phyloP scores from a whole-genome alignment of 768 basidiomycete genomes.

The Fibroporia radiculosa region DNA sequence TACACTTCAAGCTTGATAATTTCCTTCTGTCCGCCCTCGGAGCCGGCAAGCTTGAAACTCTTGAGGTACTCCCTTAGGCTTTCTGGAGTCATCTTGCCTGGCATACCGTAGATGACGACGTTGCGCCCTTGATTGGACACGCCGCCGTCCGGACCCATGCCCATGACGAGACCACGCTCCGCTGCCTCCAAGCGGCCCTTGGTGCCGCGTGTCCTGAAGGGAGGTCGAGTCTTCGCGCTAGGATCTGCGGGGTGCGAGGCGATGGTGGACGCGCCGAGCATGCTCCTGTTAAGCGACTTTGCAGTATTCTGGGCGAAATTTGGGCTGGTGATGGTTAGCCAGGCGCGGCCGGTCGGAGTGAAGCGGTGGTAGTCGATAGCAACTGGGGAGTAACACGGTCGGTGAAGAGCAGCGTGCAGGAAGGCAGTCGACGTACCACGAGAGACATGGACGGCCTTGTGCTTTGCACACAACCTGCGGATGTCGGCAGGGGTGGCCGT shows the following conservation, averaged over 20 bases:
- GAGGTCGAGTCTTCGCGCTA: constrained; percentile 8
- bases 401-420: neutral
- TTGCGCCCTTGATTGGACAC: constrained; percentile 39
- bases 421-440: constrained; percentile 14
- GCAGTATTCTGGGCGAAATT: constrained; percentile 37
- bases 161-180: constrained; percentile 26
- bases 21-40: constrained; percentile 32
- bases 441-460: constrained; percentile 20
- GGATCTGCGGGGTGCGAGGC: constrained; percentile 25
- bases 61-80: constrained; percentile 34
- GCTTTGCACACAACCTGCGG: constrained; percentile 28
- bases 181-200: constrained; percentile 34
- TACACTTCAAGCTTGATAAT: constrained; percentile 45
- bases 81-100: constrained; percentile 33
- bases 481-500: constrained; percentile 52
- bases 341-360: constrained; percentile 49
- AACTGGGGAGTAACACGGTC: constrained; percentile 29
- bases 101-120: constrained; percentile 58
- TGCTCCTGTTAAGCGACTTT: constrained; percentile 32
- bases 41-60: constrained; percentile 34
- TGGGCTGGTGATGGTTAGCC: constrained; percentile 44
- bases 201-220: constrained; percentile 27
- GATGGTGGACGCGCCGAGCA: constrained; percentile 39
- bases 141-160: constrained; percentile 46
- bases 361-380: constrained; percentile 54